Base-by-base conservation (phyloP, 352 stramenopile genomes). In the Pythium sp. region DNA sequence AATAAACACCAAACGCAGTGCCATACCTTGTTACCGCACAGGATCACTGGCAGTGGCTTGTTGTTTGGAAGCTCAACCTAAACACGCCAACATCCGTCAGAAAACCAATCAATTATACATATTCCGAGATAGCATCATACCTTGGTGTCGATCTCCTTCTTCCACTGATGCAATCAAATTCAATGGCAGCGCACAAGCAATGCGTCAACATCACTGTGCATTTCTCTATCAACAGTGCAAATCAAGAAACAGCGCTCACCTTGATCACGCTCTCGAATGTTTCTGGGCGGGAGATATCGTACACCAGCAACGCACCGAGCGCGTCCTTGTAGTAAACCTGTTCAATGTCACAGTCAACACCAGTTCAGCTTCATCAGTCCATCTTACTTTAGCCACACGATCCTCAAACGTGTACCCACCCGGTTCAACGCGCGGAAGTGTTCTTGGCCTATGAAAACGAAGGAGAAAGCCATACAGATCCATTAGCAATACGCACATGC, bases 311-410 rank as follows among this genome's bases (percentile, higher is more conserved):
- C 11, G 93, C 92, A 18, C 90, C 94, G 2, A 96, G 77, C 3
- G 94, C 91, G 66, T 98, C 92, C 64, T 97, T 97, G 76, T 98
- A 98, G 76, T 98, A 98, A 3, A 98, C 87, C 76, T 91, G 54
- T 26, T 12, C 15, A 24, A 36, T 20, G 2, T 3, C 26, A 53
- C 18, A 20, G 3, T 18, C 9, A 47, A 67, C 20, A 12, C 54
- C 49, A 11, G 28, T 32, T 51, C 20, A 26, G 34, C 32, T 18
- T 20, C 32, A 15, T 46, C 24, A 43, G 6, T 56, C 36, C 18
- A 32, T 41, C 55, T 22, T 28, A 14, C 6, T 6, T 22, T 28
- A 32, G 9, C 8, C 46, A 22, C 32, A 9, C n/a, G 56, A 62
- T 49, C 32, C 12, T 62, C 32, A 15, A 61, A 12, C 62, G 36